Base-by-base conservation (phyloP, 2,329 filamentous ascomycete genomes). In the Botrytis elliptica region DNA sequence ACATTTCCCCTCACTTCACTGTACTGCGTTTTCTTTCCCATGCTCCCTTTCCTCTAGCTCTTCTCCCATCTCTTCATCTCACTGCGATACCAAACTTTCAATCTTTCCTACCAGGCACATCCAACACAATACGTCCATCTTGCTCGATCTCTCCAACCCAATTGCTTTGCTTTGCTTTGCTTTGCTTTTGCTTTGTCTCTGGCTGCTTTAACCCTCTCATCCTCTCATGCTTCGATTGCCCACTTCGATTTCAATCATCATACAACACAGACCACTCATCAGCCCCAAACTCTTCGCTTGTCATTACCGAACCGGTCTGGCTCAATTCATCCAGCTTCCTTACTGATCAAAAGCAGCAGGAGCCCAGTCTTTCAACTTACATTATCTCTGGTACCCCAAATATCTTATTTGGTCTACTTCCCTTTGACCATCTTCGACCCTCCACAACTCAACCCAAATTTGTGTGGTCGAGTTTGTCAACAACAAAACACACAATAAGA, bases 401-500 rank as follows among this genome's bases (percentile, higher is more conserved):
- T 59, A 69, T 69, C 66, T 69, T 57, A 59, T 69, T 69, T 57
- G 49, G 38, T 69, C 66, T 57, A 12, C 25, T 69, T 69, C 49
- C 38, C 66, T 69, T 69, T 69, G 49, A 69, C 66, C 66, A 44
- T 69, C 66, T 69, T 69, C 66, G 49, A 69, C 66, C 38, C 66
- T 69, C 49, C 66, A 69, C 66, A 57, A 22, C 66, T 59, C 66
- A 57, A 42, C 33, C 66, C 55, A n/a, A 60, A 49, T 60, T 60
- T 69, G 64, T 57, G 57, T 69, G 71, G 71, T 69, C 55, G 44
- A 73, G 64, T 71, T 52, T 52, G 60, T 69, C 64, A 46, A 62
- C 42, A 68, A 60, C 40, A 25, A 73, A 60, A 52, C 36, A 69
- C 55, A 71, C 52, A 73, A 73, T 16, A 86, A 90, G 80, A 81